A percentile compares a stretch with the other conserved stretches of the same genome.
Conservation (phyloP, 768 basidiomycete species). For the Panaeolus papilionaceus region DNA sequence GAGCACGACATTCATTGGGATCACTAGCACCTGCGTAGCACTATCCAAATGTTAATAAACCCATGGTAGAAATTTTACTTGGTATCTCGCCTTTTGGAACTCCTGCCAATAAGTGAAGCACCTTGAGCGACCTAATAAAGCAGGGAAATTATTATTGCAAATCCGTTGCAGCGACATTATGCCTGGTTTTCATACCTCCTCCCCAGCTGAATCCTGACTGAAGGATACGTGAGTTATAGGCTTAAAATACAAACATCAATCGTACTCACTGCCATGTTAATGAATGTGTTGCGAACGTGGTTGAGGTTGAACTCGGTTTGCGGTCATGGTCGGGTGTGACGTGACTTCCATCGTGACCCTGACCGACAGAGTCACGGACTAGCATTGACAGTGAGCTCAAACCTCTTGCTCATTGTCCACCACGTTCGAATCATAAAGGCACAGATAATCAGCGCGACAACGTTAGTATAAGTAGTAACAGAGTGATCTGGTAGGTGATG, state of each 20-base stretch:
- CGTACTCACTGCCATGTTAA: conserved; percentile 28
- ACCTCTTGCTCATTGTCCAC: conserved; percentile 8
- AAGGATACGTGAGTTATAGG: neutral
- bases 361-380: neutral
- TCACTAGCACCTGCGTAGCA: conserved; percentile 86
- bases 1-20: conserved; percentile 73
- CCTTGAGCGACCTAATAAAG: conserved; percentile 69
- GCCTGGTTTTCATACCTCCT: conserved; percentile 40
- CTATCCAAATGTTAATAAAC: conserved; percentile 42
- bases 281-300: conserved; percentile 18
- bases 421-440: neutral
- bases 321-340: conserved; percentile 19
- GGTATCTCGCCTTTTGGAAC: conserved; percentile 65
- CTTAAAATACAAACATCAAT: neutral
- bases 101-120: conserved; percentile 96
- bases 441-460: neutral
- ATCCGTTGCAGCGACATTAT: neutral
- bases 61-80: neutral
- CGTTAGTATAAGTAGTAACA: neutral
- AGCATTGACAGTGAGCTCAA: neutral
- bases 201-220: conserved; percentile 55
- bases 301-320: conserved; percentile 24
- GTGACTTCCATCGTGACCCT: neutral
- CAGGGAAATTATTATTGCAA: conserved; percentile 4
- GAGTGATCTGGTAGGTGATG: neutral